Conservation (phyloP, 2,329 filamentous ascomycete species). For the Saccharata proteae region DNA sequence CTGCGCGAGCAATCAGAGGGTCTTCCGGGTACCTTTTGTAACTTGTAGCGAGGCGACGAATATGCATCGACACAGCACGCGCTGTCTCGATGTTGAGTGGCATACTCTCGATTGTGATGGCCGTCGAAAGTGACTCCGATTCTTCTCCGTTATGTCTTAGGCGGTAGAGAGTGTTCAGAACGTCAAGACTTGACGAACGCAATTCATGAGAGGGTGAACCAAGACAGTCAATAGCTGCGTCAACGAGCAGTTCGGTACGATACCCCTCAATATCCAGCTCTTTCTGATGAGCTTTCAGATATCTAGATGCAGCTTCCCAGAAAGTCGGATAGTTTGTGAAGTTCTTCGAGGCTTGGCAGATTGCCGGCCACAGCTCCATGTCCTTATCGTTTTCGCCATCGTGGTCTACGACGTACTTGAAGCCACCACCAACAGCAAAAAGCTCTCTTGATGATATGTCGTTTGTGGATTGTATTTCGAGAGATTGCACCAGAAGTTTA, state of each 20-base stretch:
- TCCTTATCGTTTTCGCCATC: conserved; percentile 36
- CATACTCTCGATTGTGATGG: conserved; percentile 69
- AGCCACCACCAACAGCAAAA: conserved; percentile 64
- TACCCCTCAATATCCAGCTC: conserved; percentile 34
- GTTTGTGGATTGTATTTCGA: conserved; percentile 8
- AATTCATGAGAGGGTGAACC: conserved; percentile 63
- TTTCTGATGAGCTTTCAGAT: conserved; percentile 55
- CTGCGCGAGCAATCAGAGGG: conserved; percentile 56
- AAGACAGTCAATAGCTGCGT: conserved; percentile 60
- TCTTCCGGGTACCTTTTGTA: conserved; percentile 50
- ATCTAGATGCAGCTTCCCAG: conserved; percentile 29
- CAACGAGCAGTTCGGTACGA: conserved; percentile 50
- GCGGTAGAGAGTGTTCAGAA: conserved; percentile 51
- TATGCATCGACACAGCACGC: conserved; percentile 69
- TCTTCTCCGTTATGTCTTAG: conserved; percentile 35
- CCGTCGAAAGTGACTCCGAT: conserved; percentile 45
- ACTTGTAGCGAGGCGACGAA: conserved; percentile 59
- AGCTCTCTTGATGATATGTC: conserved; percentile 17
- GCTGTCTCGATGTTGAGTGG: conserved; percentile 65
- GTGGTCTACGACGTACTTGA: conserved; percentile 55
- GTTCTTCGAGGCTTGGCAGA: conserved; percentile 53
- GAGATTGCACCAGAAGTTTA: conserved; percentile 13
- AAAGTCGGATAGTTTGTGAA: conserved; percentile 43
- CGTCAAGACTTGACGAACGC: conserved; percentile 57
- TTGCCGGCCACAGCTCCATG: conserved; percentile 45